Evolutionary conservation across 257 asterid species (phyloP).

Genomic region (Knoxia roxburghii): DNA sequence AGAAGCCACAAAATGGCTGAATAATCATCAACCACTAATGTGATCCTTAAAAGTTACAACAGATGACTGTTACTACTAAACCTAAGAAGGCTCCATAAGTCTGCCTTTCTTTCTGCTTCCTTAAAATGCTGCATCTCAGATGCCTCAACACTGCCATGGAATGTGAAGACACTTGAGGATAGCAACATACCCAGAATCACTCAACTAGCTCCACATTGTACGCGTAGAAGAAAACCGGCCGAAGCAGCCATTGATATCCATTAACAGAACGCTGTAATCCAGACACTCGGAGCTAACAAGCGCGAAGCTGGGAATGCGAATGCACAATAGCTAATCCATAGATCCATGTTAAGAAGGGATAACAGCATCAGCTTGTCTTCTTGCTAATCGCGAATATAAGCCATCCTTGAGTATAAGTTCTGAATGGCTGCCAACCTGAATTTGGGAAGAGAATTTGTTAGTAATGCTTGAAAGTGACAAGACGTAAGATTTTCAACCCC

Average conservation of each 20-base stretch:
- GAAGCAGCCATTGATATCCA: background rate
- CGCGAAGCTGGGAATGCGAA: background rate
- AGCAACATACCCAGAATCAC: background rate
- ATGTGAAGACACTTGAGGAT: background rate
- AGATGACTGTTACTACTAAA: background rate
- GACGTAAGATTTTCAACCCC: background rate
- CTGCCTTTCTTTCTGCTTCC: too few species aligned
- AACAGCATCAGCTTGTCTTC: slow-evolving; percentile 78
- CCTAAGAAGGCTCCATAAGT: too few species aligned
- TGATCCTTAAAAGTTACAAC: too few species aligned
- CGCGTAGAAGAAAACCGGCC: background rate
- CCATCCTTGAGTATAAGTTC: slow-evolving; percentile 70
- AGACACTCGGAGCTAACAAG: background rate
- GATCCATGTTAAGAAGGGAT: slow-evolving; percentile 30
- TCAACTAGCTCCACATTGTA: background rate
- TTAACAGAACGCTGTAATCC: too few species aligned
- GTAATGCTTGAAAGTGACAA: background rate
- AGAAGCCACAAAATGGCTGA: too few species aligned
- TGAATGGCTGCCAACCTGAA: slow-evolving; percentile 74
- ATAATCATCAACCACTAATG: too few species aligned
- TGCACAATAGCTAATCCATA: slow-evolving; percentile 14
- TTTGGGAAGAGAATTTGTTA: slow-evolving; percentile 8
- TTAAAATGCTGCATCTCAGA: too few species aligned
- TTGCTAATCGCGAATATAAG: slow-evolving; percentile 68
- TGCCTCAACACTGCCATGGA: too few species aligned